phyloP scores from a whole-genome alignment of 148 eudicot genomes.

The Hydrangea macrophylla region DNA sequence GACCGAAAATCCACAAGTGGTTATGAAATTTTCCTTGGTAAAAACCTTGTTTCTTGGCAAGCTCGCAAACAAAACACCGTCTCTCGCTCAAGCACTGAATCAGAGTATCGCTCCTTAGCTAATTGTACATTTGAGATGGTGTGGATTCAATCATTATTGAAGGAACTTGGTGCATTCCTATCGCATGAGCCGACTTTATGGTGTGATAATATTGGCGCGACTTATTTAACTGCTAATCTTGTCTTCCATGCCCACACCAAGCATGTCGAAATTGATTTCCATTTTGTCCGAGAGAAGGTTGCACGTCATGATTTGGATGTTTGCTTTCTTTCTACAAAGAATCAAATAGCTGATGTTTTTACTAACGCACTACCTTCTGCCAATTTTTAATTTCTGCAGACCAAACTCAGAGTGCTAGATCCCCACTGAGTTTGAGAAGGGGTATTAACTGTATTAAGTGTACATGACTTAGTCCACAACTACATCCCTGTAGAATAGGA shows the following conservation, averaged over 20 bases:
- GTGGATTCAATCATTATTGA: no score
- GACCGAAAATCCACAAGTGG: not conserved
- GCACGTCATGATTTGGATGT: not conserved
- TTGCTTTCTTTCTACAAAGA: not conserved
- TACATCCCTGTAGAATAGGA: no score
- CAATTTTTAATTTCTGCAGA: no score
- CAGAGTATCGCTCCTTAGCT: not conserved
- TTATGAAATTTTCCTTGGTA: not conserved
- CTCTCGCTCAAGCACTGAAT: not conserved
- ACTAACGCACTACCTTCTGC: no score
- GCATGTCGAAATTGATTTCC: no score
- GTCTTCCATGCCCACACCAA: no score
- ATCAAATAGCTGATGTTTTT: no score
- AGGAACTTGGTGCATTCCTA: not conserved
- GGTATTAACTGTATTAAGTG: no score
- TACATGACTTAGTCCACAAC: no score
- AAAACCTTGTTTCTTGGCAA: not conserved
- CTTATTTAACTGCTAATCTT: no score
- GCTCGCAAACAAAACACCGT: not conserved
- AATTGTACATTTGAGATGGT: not conserved
- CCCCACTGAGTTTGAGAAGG: no score
- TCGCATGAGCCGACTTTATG: not conserved
- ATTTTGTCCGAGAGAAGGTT: not conserved
- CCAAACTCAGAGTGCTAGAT: no score
- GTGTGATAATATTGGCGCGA: not conserved